A percentile compares a stretch with the other conserved stretches of the same genome.
phyloP scores from a whole-genome alignment of 2,329 filamentous ascomycete species.

The Fusarium udum region DNA sequence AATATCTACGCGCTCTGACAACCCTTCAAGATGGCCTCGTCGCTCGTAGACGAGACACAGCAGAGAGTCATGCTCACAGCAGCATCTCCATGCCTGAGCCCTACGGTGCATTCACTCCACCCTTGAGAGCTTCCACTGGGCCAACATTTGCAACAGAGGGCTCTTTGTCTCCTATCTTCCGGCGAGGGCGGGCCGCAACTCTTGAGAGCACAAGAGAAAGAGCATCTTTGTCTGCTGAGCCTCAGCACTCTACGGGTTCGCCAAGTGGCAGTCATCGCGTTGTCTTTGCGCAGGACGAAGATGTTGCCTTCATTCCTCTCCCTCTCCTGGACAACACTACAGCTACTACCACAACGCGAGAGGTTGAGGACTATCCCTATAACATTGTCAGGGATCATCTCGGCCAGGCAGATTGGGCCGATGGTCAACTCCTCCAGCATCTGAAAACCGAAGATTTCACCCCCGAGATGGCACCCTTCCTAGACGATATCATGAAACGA shows the following conservation, averaged over 20 bases:
- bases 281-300: slow-evolving; percentile 43
- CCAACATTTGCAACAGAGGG: slow-evolving; percentile 36
- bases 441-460: slow-evolving; percentile 55
- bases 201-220: slow-evolving; percentile 43
- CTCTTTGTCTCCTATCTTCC: slow-evolving; percentile 16
- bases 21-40: slow-evolving; percentile 43
- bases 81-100: slow-evolving; percentile 2
- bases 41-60: slow-evolving; percentile 29
- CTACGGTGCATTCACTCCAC: slow-evolving; percentile 40
- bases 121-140: slow-evolving; percentile 39
- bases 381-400: slow-evolving; percentile 32
- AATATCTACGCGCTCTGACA: slow-evolving; percentile 46
- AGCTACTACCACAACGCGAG: background rate
- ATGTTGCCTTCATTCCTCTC: slow-evolving; percentile 47
- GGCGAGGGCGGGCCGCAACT: slow-evolving; percentile 43
- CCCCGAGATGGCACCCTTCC: slow-evolving; percentile 49
- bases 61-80: slow-evolving; percentile 28
- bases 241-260: slow-evolving; percentile 35
- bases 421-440: slow-evolving; percentile 55
- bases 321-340: slow-evolving; percentile 40
- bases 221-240: slow-evolving; percentile 38
- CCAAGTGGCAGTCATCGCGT: slow-evolving; percentile 30
- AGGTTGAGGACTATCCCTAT: slow-evolving; percentile 28
- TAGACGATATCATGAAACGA: slow-evolving; percentile 50
- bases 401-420: slow-evolving; percentile 47